phyloP scores from a whole-genome alignment of 106 monocot genomes.

The Dendrobium officinale region DNA sequence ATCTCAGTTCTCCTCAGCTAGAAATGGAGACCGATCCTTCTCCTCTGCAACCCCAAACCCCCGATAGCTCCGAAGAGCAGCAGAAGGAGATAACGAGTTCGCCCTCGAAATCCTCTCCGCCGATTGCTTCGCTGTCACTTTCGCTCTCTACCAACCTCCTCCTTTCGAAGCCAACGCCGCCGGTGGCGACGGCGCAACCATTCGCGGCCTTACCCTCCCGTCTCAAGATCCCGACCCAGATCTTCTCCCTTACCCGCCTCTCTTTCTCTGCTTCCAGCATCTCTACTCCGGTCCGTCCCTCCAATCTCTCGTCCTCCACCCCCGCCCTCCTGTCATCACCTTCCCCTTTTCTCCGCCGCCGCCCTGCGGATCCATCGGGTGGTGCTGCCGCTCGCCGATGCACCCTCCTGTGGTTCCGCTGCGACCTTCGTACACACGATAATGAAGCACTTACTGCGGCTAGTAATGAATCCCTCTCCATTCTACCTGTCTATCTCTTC shows the following conservation, averaged over 20 bases:
- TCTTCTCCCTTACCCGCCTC: conserved; percentile 26
- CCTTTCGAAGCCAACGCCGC: conserved; percentile 10
- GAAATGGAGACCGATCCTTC: background rate
- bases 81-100: background rate
- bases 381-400: conserved; percentile 56
- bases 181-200: conserved; percentile 15
- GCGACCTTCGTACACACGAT: conserved; percentile 93
- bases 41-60: background rate
- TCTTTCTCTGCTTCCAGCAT: conserved; percentile 6
- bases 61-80: background rate
- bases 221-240: conserved; percentile 51
- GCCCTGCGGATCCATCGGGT: conserved; percentile 38
- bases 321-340: conserved; percentile 30
- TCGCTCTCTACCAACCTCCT: conserved; percentile 17
- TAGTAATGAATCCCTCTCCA: conserved; percentile 55
- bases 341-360: conserved; percentile 32
- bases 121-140: conserved; percentile 25
- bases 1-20: background rate
- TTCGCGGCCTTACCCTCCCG: conserved; percentile 36
- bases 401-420: conserved; percentile 81
- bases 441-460: conserved; percentile 74
- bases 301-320: conserved; percentile 14
- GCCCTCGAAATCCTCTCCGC: conserved; percentile 15
- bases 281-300: conserved; percentile 9
- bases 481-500: conserved; percentile 87